Evolutionary conservation across 148 eudicot genomes (phyloP), one percentile per base, ranked within the genome.

Genomic region (Fagopyrum tataricum): DNA sequence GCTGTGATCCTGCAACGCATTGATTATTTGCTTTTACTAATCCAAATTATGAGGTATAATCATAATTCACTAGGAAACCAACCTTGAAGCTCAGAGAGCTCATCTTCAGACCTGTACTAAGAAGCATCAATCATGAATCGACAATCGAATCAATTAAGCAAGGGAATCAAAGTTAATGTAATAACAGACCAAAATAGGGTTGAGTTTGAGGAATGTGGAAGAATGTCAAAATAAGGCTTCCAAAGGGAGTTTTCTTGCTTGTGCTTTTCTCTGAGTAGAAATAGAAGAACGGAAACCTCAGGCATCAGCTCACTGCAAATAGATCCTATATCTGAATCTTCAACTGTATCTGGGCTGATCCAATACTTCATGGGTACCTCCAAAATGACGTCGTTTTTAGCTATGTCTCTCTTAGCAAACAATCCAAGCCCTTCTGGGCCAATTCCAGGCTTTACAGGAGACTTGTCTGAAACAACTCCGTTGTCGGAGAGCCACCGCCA

Each of bases 21-120:
- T 31, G 41, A 64, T 13, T 11, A 64, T 64, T 64, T 6, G 13
- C 49, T 8, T 46, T 46, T 12, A 46, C 13, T 8, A 31, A 31
- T 20, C 8, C 20, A 12, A 58, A 9, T 56, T 11, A 56, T 18
- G 24, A 18, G 24, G 58, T 9, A 17, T 52, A 52, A 5, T 18
- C 18, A 53, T 3, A 53, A 7, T n/a, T n/a, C 2, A 53, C 7
- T 11, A 72, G 71, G 61, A 37, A 46, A 31, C 56, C 7, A 73
- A 94, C 98, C 98, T 87, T 89, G 91, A 88, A 95, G 87, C 83
- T 95, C 89, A 75, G 79, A 74, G 53, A 95, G 89, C 85, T 95
- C 99, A 88, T 90, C 89, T 87, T 91, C 94, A 82, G 97, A 96
- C 96, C 99, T 96, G 90, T 86, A 85, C 91, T 90, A 92, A 78